Percentiles rank a stretch among this genome's conserved stretches.
These are phyloP conservation scores for Backusella australiensis DNA, from an alignment of 192 early-diverging fungal species.

Conservation along the genomic window DNA sequence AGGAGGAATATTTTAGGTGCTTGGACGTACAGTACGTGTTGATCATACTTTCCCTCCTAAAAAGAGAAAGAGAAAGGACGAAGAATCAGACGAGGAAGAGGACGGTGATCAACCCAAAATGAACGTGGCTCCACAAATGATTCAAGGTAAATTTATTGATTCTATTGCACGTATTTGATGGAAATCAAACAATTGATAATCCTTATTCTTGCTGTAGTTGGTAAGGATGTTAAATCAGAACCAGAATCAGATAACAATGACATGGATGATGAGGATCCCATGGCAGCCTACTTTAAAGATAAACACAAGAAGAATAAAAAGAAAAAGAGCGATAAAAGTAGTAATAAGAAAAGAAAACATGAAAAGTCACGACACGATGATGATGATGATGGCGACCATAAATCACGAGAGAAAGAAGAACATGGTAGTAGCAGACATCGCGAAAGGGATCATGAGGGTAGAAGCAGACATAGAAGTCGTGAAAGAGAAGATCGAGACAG, in stretches of 20 bases:
- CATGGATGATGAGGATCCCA: conserved; percentile 49
- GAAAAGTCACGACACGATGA: not conserved
- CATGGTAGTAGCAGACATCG: not conserved
- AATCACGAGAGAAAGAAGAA: not conserved
- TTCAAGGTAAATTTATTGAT: conserved; percentile 12
- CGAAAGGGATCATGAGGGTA: not conserved
- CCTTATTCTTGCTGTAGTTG: not conserved
- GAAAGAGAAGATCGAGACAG: not conserved
- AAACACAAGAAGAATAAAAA: conserved; percentile 56
- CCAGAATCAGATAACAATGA: conserved; percentile 9
- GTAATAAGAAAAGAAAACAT: not conserved
- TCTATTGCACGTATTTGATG: not conserved
- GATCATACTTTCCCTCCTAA: conserved; percentile 72
- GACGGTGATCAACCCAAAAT: conserved; percentile 40
- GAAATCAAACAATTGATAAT: not conserved
- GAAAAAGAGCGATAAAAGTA: conserved; percentile 30
- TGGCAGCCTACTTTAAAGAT: conserved; percentile 67
- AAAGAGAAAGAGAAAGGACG: conserved; percentile 56
- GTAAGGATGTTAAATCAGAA: not conserved
- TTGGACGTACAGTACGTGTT: conserved; percentile 63
- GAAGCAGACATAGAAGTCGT: not conserved
- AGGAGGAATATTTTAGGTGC: conserved; percentile 24
- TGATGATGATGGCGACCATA: not conserved
- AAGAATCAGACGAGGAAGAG: conserved; percentile 50
- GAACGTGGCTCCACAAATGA: conserved; percentile 51